A percentile compares a stretch with the other conserved stretches of the same genome.
Evolutionary conservation across 495 filamentous ascomycete species (phyloP).

Genomic region (Podospora sp.): DNA sequence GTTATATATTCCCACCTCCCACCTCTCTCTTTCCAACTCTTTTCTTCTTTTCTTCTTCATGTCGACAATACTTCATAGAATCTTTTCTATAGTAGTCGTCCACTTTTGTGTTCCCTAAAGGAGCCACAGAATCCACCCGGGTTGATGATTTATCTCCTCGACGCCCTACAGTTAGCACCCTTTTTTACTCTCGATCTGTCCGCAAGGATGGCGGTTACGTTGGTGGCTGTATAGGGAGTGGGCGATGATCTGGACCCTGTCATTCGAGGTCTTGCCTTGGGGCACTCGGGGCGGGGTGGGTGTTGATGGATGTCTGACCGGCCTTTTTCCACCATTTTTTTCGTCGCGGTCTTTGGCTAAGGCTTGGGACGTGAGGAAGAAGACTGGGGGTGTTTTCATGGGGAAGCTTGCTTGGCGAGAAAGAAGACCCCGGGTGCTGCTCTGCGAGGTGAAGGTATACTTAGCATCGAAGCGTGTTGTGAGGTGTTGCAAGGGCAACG

Average conservation of each 20-base stretch:
- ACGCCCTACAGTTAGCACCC: slow-evolving; percentile 57
- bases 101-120: slow-evolving; percentile 76
- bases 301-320: slow-evolving; percentile 66
- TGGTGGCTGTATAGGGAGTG: slow-evolving; percentile 59
- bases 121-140: slow-evolving; percentile 65
- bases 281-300: slow-evolving; percentile 60
- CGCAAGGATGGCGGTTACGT: slow-evolving; percentile 51
- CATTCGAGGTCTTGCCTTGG: slow-evolving; percentile 52
- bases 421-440: no score
- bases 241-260: slow-evolving; percentile 65
- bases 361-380: slow-evolving; percentile 48
- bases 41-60: slow-evolving; percentile 46
- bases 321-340: slow-evolving; percentile 46
- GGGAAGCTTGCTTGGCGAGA: no score
- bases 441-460: no score
- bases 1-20: slow-evolving; percentile 37
- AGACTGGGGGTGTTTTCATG: no score
- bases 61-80: slow-evolving; percentile 78
- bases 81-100: slow-evolving; percentile 91
- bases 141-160: slow-evolving; percentile 65
- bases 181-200: slow-evolving; percentile 52
- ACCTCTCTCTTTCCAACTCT: slow-evolving; percentile 30
- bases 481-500: no score
- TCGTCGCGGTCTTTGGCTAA: slow-evolving; percentile 48
- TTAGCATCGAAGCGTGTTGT: no score